Conservation (phyloP, 192 early-diverging fungal species). For the Linnemannia schmuckeri region DNA sequence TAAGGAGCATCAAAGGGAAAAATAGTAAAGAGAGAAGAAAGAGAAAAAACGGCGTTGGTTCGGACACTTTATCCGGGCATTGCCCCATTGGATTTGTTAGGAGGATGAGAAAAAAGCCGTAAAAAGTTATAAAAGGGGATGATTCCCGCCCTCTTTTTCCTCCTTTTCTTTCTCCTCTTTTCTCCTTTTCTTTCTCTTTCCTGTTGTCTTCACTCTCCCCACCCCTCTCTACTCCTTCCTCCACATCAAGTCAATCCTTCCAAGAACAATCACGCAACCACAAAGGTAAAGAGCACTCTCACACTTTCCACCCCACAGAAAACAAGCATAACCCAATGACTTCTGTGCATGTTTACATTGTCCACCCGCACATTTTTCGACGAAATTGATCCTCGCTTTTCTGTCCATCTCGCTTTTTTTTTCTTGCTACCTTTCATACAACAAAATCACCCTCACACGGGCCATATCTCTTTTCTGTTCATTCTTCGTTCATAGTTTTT, state of each 20-base stretch:
- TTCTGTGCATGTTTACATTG: background rate
- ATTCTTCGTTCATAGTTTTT: background rate
- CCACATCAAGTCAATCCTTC: too few relatives aligned
- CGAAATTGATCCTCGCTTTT: background rate
- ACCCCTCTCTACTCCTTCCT: background rate
- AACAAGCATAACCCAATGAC: too few relatives aligned
- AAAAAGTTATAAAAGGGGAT: background rate
- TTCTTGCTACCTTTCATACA: background rate
- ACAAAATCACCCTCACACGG: background rate
- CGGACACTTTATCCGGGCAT: constrained; percentile 3
- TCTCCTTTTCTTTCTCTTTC: background rate
- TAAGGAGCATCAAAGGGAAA: background rate
- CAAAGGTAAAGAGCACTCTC: too few relatives aligned
- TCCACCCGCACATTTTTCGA: background rate
- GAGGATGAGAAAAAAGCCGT: background rate
- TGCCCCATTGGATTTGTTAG: background rate
- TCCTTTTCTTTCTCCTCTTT: background rate
- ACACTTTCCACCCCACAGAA: too few relatives aligned
- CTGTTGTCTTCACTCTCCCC: background rate
- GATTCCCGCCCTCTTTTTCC: background rate
- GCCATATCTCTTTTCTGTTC: background rate
- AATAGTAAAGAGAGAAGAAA: background rate
- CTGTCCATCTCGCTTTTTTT: background rate
- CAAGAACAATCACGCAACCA: too few relatives aligned
- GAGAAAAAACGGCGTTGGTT: background rate